phyloP scores from a whole-genome alignment of 441 rosid species.

The Euphorbia neoarborescens region DNA sequence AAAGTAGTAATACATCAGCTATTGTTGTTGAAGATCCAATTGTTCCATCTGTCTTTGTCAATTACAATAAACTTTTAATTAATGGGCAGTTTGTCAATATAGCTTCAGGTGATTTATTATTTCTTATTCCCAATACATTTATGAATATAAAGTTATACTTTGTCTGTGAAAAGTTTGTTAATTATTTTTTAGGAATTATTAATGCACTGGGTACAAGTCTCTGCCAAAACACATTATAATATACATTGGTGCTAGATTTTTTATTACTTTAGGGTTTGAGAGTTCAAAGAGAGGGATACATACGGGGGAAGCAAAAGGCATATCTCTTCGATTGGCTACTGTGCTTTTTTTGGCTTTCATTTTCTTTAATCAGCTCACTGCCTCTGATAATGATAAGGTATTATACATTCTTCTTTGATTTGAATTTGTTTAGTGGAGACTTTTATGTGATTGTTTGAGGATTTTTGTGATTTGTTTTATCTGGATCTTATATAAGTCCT shows the following conservation, averaged over 20 bases:
- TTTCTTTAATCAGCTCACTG: conserved; percentile 41
- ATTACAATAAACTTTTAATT: conserved; percentile 54
- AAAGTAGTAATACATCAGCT: conserved; percentile 30
- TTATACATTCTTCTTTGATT: background rate
- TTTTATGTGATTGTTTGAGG: background rate
- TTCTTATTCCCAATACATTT: background rate
- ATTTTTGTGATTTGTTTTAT: conserved; percentile 8
- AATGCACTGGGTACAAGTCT: background rate
- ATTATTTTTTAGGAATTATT: background rate
- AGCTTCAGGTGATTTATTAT: conserved; percentile 49
- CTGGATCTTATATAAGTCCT: conserved; percentile 71
- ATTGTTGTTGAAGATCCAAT: conserved; percentile 42
- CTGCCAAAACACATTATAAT: too few species aligned
- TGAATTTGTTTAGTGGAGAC: background rate
- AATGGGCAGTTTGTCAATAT: conserved; percentile 69
- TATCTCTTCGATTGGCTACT: conserved; percentile 38
- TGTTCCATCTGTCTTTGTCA: conserved; percentile 48
- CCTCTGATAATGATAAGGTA: conserved; percentile 48
- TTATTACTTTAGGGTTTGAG: conserved; percentile 13
- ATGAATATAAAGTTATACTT: background rate
- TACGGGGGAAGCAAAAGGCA: conserved; percentile 29
- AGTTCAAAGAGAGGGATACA: conserved; percentile 2
- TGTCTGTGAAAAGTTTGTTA: background rate
- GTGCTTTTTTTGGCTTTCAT: conserved; percentile 37
- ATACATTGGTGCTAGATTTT: too few species aligned